phyloP scores from a whole-genome alignment of 805 yeast genomes.

The Candida jianshihensis region DNA sequence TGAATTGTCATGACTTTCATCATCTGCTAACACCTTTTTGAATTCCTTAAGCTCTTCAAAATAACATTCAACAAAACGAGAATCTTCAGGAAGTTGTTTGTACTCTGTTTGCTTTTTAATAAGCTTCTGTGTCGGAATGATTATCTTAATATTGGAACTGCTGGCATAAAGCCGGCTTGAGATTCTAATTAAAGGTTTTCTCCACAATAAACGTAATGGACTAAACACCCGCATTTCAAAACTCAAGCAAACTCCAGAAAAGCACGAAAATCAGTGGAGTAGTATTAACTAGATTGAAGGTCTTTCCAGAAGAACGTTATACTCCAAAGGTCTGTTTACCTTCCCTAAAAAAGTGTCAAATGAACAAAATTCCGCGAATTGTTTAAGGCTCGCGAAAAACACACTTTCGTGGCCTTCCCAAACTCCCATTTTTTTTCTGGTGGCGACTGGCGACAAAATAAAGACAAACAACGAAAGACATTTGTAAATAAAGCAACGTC shows the following conservation, averaged over 20 bases:
- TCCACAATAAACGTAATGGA: not conserved
- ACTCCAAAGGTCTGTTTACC: too few relatives aligned
- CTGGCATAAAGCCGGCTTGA: not conserved
- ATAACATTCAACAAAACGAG: constrained; percentile 43
- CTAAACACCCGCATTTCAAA: too few relatives aligned
- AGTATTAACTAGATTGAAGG: too few relatives aligned
- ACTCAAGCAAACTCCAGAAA: too few relatives aligned
- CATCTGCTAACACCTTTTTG: constrained; percentile 20
- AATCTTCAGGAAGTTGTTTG: constrained; percentile 46
- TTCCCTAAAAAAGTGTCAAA: not conserved
- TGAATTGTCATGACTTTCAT: constrained; percentile 13
- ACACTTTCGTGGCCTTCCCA: not conserved
- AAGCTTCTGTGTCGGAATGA: constrained; percentile 9
- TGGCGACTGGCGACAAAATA: constrained; percentile 1
- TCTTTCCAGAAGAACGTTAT: too few relatives aligned
- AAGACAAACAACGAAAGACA: not conserved
- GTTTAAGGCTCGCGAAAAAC: not conserved
- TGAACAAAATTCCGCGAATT: not conserved
- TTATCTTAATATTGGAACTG: not conserved
- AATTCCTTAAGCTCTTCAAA: constrained; percentile 34
- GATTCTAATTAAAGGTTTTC: not conserved
- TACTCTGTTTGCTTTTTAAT: constrained; percentile 27
- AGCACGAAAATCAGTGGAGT: too few relatives aligned
- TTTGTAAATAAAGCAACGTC: not conserved
- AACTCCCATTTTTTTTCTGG: not conserved